Base-by-base conservation (phyloP, 768 basidiomycete genomes). In the Leucogyrophana mollusca region DNA sequence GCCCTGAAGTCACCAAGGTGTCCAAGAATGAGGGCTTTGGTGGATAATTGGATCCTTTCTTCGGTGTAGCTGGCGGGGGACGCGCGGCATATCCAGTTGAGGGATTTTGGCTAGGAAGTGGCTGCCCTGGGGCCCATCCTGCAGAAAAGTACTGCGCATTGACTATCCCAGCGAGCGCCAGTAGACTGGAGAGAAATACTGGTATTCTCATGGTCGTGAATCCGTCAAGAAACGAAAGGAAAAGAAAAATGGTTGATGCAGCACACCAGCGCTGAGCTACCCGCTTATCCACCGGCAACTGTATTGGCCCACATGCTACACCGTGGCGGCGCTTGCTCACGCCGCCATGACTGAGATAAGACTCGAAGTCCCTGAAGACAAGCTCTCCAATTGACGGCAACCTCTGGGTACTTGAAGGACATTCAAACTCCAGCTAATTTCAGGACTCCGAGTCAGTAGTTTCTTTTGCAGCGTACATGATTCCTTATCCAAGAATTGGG, bases 51-150 rank as follows among this genome's bases (percentile, higher is more conserved):
- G 14, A 18, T 35, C 47, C 52, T 30, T 18, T 56, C 43, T 55
- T 64, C 49, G 56, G 56, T 22, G 67, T 49, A 24, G 52, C 52
- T 34, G 57, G 54, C 25, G 65, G 41, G 11, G 60, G 25, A 23
- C 66, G 53, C 37, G 62, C 49, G 16, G 55, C 54, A 33, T 58
- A 43, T 34, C 57, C 39, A 40, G 53, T 30, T 46, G 36, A 18
- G 33, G 49, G 23, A 21, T 51, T 34, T 11, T 40, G n/a, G n/a
- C 62, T 67, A 9, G 63, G 56, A 20, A 71, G 71, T 0, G 79
- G 69, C 58, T 90, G 83, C 22, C 87, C 89, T 3, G 90, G 90
- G 22, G 70, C 58, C 90, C 90, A 92, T n/a, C 90, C 90, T 24
- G 71, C 70, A 3, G 88, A 90, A 65, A 90, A 84, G 65, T 90